Percentiles rank a stretch among this genome's conserved stretches.
These are phyloP conservation scores for Saccharomyces hybrid DNA, from an alignment of 1,139 yeast genomes.

Conservation along the genomic window DNA sequence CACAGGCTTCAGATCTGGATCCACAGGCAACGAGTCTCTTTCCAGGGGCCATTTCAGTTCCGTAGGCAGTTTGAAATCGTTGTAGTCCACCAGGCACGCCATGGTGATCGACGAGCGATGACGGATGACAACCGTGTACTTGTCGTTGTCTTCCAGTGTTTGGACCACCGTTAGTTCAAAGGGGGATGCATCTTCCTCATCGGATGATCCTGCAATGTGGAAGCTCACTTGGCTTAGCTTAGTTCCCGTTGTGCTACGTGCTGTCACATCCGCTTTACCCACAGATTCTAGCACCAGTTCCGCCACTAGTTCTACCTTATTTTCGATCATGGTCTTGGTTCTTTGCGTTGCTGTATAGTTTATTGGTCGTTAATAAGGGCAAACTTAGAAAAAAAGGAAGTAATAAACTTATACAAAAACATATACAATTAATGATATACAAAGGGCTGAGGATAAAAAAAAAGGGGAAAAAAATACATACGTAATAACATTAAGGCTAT, in stretches of 20 bases:
- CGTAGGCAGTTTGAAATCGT: neutral
- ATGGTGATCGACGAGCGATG: neutral
- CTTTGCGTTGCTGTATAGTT: neutral
- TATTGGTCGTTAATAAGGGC: neutral
- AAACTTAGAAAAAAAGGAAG: neutral
- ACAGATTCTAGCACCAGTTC: neutral
- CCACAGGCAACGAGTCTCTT: neutral
- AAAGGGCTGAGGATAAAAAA: neutral
- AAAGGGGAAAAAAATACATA: neutral
- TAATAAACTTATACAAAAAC: neutral
- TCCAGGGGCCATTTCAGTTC: neutral
- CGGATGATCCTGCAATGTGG: neutral
- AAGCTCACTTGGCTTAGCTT: neutral
- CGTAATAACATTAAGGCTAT: constrained; percentile 1
- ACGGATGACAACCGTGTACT: neutral
- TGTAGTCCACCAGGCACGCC: neutral
- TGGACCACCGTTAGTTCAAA: neutral
- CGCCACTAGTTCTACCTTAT: neutral
- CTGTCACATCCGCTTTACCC: neutral
- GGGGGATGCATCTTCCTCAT: neutral
- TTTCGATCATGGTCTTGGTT: neutral
- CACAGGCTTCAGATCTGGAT: neutral
- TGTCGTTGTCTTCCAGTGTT: neutral
- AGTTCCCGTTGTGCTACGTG: neutral
- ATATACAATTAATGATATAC: neutral